Base-by-base conservation (phyloP, 2,329 filamentous ascomycete genomes). In the Xylaria polymorpha region DNA sequence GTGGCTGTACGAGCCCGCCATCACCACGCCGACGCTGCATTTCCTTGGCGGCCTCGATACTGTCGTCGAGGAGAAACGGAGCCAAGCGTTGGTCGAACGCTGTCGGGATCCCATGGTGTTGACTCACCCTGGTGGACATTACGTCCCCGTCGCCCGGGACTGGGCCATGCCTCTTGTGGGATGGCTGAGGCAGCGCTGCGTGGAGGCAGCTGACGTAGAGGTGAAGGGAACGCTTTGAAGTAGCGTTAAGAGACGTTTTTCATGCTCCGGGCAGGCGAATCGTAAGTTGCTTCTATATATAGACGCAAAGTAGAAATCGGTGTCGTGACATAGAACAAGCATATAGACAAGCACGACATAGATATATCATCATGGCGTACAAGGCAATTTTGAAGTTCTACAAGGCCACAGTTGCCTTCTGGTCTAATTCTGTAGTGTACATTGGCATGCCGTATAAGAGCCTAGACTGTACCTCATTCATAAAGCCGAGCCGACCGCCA, bases 81-180 rank as follows among this genome's bases (percentile, higher is more conserved):
- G 89, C 78, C 83, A 87, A 75, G 86, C 84, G 25, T 81, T 98
- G 67, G 85, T 92, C 2, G 89, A 94, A 29, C 85, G 86, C 56
- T 93, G 90, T 79, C 64, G 82, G 80, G 51, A 85, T 88, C 61
- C 85, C 0, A 55, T 84, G 77, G 84, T 88, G 72, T 77, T 88
- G 74, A 87, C 91, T 74, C 94, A 97, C 80, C 94, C 95, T 1
- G 95, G 95, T 8, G 94, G 94, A 0, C 95, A 98, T 79, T 94
- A 97, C 77, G 87, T 98, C 76, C 95, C 95, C 0, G 90, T 94
- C 68, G 89, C 91, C 73, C 93, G 92, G 82, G 91, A 94, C 73
- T 96, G 92, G 87, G 88, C 91, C 22, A 90, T 91, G 84, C 91
- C 91, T 39, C 81, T 97, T 72, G 90, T 91, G 4, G 88, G 86